Base-by-base conservation (phyloP, 441 rosid genomes). In the Flueggea neowawraea region DNA sequence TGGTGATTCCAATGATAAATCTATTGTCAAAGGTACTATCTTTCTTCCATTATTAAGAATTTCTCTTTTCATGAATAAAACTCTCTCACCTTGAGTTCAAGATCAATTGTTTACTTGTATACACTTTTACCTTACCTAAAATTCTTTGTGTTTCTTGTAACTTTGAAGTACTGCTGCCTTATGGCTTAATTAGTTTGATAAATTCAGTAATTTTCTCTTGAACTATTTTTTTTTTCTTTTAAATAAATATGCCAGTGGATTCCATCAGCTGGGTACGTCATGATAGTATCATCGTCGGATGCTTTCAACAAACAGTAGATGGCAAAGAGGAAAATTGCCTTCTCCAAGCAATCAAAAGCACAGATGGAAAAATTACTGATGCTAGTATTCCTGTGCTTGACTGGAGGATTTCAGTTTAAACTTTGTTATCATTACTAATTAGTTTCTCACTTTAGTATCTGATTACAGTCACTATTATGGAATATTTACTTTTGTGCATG, bases 261-360 rank as follows among this genome's bases (percentile, higher is more conserved):
- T 84, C 89, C 69, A 80, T 95, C 76, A 80, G 64, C 76, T 95
- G 99, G 99, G 72, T 95, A 55, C 88, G 88, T 54, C 73, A 31
- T 52, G 91, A 86, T 79, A 84, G 88, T 73, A 81, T 95, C 41
- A 53, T 95, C 54, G 62, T 95, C 2, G 99, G 99, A 60, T 84
- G 94, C 83, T 81, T 77, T 70, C 82, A 81, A 69, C 76, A 84
- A 61, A 77, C 78, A 57, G 75, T 62, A 7, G 95, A 88, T 62
- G 96, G 80, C 52, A 61, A 60, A 71, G 98, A 88, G 74, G 93
- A 86, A 76, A 75, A 79, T 75, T 95, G 88, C 83, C 66, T 82
- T 68, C 76, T 88, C 67, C 93, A 86, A 86, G 85, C 89, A 57
- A 76, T 91, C 79, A 84, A 82, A 78, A 84, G 86, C 78, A 81